phyloP scores from a whole-genome alignment of 768 basidiomycete species.

The Hygrocybe coccinea region DNA sequence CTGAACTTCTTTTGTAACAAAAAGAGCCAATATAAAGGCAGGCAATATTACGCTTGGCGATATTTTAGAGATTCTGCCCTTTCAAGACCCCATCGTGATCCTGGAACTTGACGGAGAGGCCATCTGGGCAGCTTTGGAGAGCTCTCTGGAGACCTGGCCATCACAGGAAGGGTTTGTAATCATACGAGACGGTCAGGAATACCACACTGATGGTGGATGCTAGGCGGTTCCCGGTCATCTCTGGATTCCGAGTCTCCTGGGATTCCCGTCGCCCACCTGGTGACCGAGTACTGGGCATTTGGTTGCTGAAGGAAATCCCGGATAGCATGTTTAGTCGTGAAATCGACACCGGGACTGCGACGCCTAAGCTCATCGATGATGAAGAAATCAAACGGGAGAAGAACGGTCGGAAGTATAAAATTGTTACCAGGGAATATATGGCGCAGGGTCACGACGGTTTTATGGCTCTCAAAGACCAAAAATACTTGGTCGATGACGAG shows the following conservation, averaged over 20 bases:
- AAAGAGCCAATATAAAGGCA: slow-evolving; percentile 20
- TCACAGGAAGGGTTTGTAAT: slow-evolving; percentile 82
- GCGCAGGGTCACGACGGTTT: slow-evolving; percentile 82
- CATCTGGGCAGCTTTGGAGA: slow-evolving; percentile 78
- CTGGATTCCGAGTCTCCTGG: slow-evolving; percentile 82
- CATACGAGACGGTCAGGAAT: background rate
- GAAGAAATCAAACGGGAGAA: slow-evolving; percentile 52
- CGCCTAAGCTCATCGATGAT: slow-evolving; percentile 37
- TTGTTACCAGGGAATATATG: slow-evolving; percentile 88
- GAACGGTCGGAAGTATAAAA: slow-evolving; percentile 59
- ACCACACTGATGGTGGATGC: background rate
- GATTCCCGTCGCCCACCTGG: slow-evolving; percentile 72
- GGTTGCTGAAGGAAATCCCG: slow-evolving; percentile 47
- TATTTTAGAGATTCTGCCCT: slow-evolving; percentile 84
- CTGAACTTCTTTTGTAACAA: background rate
- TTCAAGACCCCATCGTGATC: slow-evolving; percentile 80
- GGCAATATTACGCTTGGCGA: slow-evolving; percentile 79
- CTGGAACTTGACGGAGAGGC: slow-evolving; percentile 72
- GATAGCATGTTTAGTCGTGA: slow-evolving; percentile 23
- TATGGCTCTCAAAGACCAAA: slow-evolving; percentile 55
- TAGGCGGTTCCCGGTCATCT: slow-evolving; percentile 85
- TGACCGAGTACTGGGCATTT: slow-evolving; percentile 68
- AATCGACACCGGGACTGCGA: slow-evolving; percentile 18
- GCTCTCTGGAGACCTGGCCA: slow-evolving; percentile 70
- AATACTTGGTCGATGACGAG: slow-evolving; percentile 78